phyloP scores from a whole-genome alignment of 129 eudicot genomes.

The Ambrosia artemisiifolia region DNA sequence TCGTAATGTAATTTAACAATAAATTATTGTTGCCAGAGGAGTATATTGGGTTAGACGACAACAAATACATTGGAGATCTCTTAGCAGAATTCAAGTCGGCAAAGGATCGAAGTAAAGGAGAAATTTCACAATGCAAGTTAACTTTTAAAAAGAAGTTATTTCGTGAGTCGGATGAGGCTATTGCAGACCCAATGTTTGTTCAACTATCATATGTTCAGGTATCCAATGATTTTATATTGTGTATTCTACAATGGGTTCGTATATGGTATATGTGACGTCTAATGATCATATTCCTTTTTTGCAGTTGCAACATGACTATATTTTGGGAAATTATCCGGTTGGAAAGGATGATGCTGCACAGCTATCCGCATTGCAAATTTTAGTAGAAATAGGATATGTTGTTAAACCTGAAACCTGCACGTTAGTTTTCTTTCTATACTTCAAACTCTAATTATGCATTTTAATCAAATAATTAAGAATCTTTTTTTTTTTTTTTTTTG shows the following conservation, averaged over 20 bases:
- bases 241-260: not conserved
- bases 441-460: not conserved
- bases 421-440: slow-evolving; percentile 52
- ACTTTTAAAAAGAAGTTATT: slow-evolving; percentile 89
- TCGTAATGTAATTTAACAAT: not conserved
- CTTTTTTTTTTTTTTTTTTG: not conserved
- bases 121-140: slow-evolving; percentile 82
- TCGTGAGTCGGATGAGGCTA: slow-evolving; percentile 95
- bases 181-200: slow-evolving; percentile 93
- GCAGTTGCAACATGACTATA: slow-evolving; percentile 97
- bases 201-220: slow-evolving; percentile 95
- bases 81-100: slow-evolving; percentile 93
- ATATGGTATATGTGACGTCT: not conserved
- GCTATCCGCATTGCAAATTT: slow-evolving; percentile 83
- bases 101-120: slow-evolving; percentile 95
- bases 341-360: slow-evolving; percentile 99
- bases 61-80: slow-evolving; percentile 93
- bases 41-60: slow-evolving; percentile 86
- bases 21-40: slow-evolving; percentile 58
- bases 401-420: slow-evolving; percentile 83
- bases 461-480: not conserved
- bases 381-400: slow-evolving; percentile 86
- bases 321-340: slow-evolving; percentile 95
- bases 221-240: slow-evolving; percentile 1
- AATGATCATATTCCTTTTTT: not conserved